Conservation (phyloP, 2,329 filamentous ascomycete genomes). For the Pseudogymnoascus sp. region DNA sequence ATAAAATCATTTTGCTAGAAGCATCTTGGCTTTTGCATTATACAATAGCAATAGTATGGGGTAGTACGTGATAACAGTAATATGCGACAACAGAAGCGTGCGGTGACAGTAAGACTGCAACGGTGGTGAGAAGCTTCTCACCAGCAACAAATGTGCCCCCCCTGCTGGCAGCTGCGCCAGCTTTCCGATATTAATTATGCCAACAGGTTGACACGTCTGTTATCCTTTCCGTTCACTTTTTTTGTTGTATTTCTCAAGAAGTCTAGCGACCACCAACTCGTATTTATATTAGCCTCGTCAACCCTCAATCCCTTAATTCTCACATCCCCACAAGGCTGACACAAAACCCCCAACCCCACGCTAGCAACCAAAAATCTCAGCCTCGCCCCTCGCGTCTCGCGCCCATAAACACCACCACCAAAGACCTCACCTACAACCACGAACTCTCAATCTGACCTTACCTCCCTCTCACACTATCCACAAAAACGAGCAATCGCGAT, state of each 20-base stretch:
- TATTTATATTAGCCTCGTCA: not conserved
- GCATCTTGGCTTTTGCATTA: too few species aligned
- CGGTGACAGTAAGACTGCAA: not conserved
- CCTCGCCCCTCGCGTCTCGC: conserved; percentile 2
- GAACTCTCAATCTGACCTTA: not conserved
- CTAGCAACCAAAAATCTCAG: not conserved
- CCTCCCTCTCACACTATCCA: not conserved
- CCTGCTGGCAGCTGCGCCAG: not conserved
- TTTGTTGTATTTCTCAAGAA: not conserved
- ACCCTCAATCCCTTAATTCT: not conserved
- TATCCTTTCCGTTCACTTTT: too few species aligned
- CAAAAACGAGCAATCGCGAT: not conserved
- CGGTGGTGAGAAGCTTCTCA: not conserved
- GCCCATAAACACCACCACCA: not conserved
- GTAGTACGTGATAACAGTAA: not conserved
- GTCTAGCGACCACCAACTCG: not conserved
- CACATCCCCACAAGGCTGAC: not conserved
- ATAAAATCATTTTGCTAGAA: too few species aligned
- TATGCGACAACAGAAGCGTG: not conserved
- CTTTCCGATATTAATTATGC: not conserved
- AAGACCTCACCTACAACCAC: not conserved
- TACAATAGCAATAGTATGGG: not conserved
- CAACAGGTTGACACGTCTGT: not conserved
- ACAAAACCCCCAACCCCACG: not conserved
- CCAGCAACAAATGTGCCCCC: not conserved